Percentiles rank a stretch among this genome's conserved stretches.
Evolutionary conservation across 495 filamentous ascomycete genomes (phyloP).

Genomic region (Filosporella fistucella): DNA sequence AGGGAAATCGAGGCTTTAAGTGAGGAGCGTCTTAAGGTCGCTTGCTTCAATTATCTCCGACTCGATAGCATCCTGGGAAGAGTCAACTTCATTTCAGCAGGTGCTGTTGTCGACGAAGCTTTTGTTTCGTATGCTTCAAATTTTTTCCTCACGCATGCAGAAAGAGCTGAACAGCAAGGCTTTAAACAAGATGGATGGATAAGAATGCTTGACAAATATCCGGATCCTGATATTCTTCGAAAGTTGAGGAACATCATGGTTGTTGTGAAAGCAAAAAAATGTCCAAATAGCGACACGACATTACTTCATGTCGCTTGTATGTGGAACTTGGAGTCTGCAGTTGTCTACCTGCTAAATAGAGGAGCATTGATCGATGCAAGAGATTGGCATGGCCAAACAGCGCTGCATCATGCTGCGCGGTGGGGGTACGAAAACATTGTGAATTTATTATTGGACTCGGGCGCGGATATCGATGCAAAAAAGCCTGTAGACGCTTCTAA

Average conservation of each 20-base stretch:
- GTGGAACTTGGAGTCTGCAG: neutral
- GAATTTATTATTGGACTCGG: conserved; percentile 37
- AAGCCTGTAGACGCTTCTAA: conserved; percentile 49
- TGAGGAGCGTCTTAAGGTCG: neutral
- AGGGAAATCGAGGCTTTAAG: neutral
- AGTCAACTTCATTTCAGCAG: neutral
- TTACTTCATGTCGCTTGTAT: neutral
- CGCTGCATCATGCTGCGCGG: conserved; percentile 45
- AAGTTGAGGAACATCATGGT: neutral
- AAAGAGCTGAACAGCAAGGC: neutral
- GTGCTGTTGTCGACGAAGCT: neutral
- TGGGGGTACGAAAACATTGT: conserved; percentile 43
- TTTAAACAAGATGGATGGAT: neutral
- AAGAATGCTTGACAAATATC: neutral
- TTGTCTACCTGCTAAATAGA: neutral
- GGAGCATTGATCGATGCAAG: neutral
- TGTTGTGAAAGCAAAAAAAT: neutral
- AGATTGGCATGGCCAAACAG: neutral
- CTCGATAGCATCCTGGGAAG: neutral
- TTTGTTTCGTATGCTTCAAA: conserved; percentile 4
- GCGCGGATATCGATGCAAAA: conserved; percentile 41
- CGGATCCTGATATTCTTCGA: neutral
- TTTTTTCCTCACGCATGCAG: conserved; percentile 1
- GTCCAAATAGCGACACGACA: neutral
- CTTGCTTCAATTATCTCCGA: conserved; percentile 4